These are phyloP conservation scores for Patellifolia procumbens DNA, from an alignment of 179 eudicot species.

Conservation along the genomic window DNA sequence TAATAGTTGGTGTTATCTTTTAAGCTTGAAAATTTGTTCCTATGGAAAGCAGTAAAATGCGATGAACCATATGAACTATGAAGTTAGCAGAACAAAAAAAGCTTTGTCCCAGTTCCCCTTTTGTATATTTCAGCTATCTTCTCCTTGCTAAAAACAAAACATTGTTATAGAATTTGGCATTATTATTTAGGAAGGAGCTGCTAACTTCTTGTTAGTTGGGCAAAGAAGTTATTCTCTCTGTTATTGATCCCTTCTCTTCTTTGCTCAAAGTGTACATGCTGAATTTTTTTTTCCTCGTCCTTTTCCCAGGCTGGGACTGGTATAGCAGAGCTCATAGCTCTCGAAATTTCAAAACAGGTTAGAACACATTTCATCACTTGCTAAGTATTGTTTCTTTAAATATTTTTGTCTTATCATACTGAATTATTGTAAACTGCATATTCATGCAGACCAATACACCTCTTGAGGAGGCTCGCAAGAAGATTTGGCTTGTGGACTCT, in stretches of 20 bases:
- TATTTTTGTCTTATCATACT: not conserved
- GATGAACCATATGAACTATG: not conserved
- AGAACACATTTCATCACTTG: not conserved
- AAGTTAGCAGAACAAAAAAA: not conserved
- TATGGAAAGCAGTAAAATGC: not conserved
- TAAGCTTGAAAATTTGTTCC: not conserved
- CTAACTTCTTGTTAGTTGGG: not conserved
- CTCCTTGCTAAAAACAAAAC: not conserved
- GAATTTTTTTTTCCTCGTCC: not conserved
- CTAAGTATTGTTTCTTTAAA: not conserved
- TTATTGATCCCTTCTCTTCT: not conserved
- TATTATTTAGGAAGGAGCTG: not conserved
- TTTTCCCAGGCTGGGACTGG: constrained; percentile 88
- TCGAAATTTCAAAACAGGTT: constrained; percentile 91
- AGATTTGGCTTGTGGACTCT: constrained; percentile 87
- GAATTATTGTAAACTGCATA: constrained; percentile 10
- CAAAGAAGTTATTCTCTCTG: not conserved
- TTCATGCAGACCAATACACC: constrained; percentile 63
- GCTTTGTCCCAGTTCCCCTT: too few relatives aligned
- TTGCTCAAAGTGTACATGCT: not conserved
- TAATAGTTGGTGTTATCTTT: not conserved
- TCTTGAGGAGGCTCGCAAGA: constrained; percentile 77
- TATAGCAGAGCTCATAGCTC: constrained; percentile 90
- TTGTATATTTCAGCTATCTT: not conserved
- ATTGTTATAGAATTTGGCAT: not conserved